Base-by-base conservation (phyloP, 2,329 filamentous ascomycete genomes). In the Magnaporthiopsis rhizophila region DNA sequence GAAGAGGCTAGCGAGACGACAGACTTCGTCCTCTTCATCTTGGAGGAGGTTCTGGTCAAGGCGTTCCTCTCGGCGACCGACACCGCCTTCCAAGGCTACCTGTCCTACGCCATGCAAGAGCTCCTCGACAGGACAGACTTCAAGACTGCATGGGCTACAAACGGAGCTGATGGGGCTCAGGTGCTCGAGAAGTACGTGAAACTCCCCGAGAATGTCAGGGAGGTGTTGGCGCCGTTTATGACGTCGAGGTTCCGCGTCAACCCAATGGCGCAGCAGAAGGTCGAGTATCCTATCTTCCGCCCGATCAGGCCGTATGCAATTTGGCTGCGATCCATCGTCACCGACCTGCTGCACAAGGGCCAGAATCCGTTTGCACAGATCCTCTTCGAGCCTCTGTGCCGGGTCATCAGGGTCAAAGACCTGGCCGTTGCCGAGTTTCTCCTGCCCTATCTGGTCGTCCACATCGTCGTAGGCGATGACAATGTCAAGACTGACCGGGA, bases 61-160 rank as follows among this genome's bases (percentile, higher is more conserved):
- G 89, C 93, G 0, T 99, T 99, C 72, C 80, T 96, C 58, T 96
- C 94, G 1, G 90, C 91, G 1, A 95, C 90, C 0, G 96, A 97
- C 73, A 90, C 92, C 2, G 88, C 87, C 68, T 83, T 92, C 7
- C 95, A 98, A 74, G 93, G 92, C 0, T 97, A 96, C 72, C 81
- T 99, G 24, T 94, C 94, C 1, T 99, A 90, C 75, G 91, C 89
- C 2, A 97, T 99, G 87, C 95, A 99, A 75, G 89, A 96, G 70
- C 82, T 98, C 57, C 82, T 98, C 3, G 87, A 88, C 59, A 86
- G 89, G 68, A 91, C 90, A 71, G 88, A 89, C 34, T 88, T 97
- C 71, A 87, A 82, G 65, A 79, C 83, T 13, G 85, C 83, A 0
- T 81, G 79, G 62, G 74, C 73, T 36, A 74, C 75, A 72, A 74